phyloP scores from a whole-genome alignment of 805 yeast species.

The Wickerhamiella sergipiensis region DNA sequence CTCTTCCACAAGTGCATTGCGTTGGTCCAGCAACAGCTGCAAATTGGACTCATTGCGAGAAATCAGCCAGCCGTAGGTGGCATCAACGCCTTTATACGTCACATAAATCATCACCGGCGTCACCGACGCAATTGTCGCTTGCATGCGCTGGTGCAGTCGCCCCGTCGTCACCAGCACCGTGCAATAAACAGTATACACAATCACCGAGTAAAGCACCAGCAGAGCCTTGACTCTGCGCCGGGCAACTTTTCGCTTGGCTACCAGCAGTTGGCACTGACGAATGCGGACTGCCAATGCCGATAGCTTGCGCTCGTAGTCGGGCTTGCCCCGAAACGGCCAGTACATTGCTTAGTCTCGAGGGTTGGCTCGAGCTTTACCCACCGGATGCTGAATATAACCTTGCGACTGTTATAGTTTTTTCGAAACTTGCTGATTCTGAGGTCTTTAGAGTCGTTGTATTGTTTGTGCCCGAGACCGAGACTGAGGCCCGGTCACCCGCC shows the following conservation, averaged over 20 bases:
- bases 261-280: constrained; percentile 1
- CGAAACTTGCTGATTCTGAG: no score
- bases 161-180: neutral
- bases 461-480: no score
- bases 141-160: neutral
- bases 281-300: constrained; percentile 21
- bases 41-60: constrained; percentile 19
- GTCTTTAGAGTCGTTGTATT: no score
- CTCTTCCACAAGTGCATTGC: constrained; percentile 45
- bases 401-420: no score
- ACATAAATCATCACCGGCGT: constrained; percentile 14
- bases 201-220: constrained; percentile 22
- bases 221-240: constrained; percentile 21
- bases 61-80: constrained; percentile 15
- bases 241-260: constrained; percentile 11
- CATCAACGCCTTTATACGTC: constrained; percentile 7
- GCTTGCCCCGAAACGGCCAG: constrained; percentile 6
- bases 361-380: no score
- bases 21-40: constrained; percentile 31
- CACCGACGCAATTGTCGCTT: neutral
- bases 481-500: no score
- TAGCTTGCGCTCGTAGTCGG: constrained; percentile 25
- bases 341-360: constrained; percentile 1
- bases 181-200: constrained; percentile 17
- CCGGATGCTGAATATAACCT: no score